Percentiles rank a stretch among this genome's conserved stretches.
Conservation (phyloP, 2,329 filamentous ascomycete genomes). For the Cordyceps tenuipes region DNA sequence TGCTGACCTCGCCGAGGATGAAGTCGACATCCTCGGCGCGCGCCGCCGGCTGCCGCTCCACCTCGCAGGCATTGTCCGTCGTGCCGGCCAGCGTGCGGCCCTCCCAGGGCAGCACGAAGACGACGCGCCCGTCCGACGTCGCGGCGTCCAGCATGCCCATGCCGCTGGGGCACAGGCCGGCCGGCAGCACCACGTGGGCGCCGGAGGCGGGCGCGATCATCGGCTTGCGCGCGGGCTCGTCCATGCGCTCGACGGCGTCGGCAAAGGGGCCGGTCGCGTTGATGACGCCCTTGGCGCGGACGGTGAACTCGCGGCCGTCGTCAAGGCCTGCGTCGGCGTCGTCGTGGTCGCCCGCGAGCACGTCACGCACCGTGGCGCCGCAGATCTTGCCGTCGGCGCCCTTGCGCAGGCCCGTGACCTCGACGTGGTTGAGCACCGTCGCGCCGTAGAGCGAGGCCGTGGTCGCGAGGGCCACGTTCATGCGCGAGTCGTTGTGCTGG, state of each 20-base stretch:
- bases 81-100: slow-evolving; percentile 80
- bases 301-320: slow-evolving; percentile 47
- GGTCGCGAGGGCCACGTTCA: slow-evolving; percentile 77
- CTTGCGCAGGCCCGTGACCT: slow-evolving; percentile 68
- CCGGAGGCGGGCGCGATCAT: slow-evolving; percentile 75
- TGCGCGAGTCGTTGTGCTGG: slow-evolving; percentile 78
- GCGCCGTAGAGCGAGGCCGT: slow-evolving; percentile 73
- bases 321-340: slow-evolving; percentile 47
- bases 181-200: slow-evolving; percentile 75
- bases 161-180: slow-evolving; percentile 67
- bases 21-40: slow-evolving; percentile 73
- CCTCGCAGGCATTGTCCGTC: slow-evolving; percentile 64
- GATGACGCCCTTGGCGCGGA: slow-evolving; percentile 71
- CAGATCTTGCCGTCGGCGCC: slow-evolving; percentile 59
- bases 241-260: slow-evolving; percentile 72
- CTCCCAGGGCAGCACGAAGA: slow-evolving; percentile 84
- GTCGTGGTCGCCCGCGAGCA: slow-evolving; percentile 57
- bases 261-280: slow-evolving; percentile 80
- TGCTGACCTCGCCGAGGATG: slow-evolving; percentile 70
- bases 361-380: slow-evolving; percentile 48
- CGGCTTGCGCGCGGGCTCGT: slow-evolving; percentile 58
- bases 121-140: slow-evolving; percentile 77
- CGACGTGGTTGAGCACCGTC: slow-evolving; percentile 72
- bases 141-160: slow-evolving; percentile 78
- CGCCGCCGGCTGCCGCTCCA: slow-evolving; percentile 62